Percentiles rank a stretch among this genome's conserved stretches.
These are phyloP conservation scores for Lachnellula cervina DNA, from an alignment of 2,329 filamentous ascomycete genomes.

Conservation along the genomic window DNA sequence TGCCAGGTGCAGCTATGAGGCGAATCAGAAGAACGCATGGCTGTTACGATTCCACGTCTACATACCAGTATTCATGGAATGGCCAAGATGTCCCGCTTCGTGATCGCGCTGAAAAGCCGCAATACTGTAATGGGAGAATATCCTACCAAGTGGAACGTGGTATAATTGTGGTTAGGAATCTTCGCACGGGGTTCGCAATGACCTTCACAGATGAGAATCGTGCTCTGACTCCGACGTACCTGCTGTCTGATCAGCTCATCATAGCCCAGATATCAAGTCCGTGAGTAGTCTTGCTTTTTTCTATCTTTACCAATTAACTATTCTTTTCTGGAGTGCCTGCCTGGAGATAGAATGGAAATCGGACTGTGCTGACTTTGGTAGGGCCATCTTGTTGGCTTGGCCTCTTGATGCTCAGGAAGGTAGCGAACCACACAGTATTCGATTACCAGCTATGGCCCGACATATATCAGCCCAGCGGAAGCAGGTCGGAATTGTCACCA, in stretches of 20 bases:
- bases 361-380: background rate
- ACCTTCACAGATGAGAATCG: slow-evolving; percentile 10
- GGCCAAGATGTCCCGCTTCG: background rate
- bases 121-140: slow-evolving; percentile 23
- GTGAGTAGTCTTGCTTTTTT: slow-evolving; percentile 4
- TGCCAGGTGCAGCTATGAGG: slow-evolving; percentile 2
- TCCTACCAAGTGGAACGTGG: slow-evolving; percentile 5
- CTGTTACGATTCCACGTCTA: background rate
- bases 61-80: slow-evolving; percentile 1
- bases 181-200: slow-evolving; percentile 4
- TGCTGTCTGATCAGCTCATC: slow-evolving; percentile 18
- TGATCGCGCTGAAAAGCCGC: background rate
- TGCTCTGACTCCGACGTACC: slow-evolving; percentile 7
- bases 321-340: too few relatives aligned
- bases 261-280: slow-evolving; percentile 5
- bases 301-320: background rate
- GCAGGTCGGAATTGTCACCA: slow-evolving; percentile 17
- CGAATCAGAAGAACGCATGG: slow-evolving; percentile 6
- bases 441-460: slow-evolving; percentile 6
- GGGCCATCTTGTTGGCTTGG: slow-evolving; percentile 12
- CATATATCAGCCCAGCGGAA: slow-evolving; percentile 8
- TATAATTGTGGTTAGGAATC: slow-evolving; percentile 11
- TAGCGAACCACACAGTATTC: background rate
- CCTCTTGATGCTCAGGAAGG: background rate
- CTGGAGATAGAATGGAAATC: background rate